Evolutionary conservation across 345 rosid species (phyloP), one percentile per base, ranked within the genome.

Genomic region (Viola odorata): DNA sequence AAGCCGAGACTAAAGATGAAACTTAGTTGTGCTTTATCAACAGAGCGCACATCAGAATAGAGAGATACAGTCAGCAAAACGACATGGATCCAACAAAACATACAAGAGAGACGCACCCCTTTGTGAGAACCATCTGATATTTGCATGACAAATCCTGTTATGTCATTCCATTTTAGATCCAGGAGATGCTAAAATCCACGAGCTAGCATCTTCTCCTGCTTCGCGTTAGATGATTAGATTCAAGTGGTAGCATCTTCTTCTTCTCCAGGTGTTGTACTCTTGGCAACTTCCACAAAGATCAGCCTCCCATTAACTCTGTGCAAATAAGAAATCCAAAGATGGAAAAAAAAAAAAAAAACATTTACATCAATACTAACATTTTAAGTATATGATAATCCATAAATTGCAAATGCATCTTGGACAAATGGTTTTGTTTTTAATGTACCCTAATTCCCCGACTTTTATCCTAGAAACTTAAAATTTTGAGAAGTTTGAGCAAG

Each of bases 271-370:
- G n/a, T 47, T 9, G 55, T 60, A 45, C 50, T 57, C 50, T 81
- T 78, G 6, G 76, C 84, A 54, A 63, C 66, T 75, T 85, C 87
- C 4, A 81, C 85, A 16, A 75, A 78, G 53, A 80, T 75, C 37
- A 78, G 67, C 59, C 76, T 72, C 41, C 79, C 80, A 44, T 74
- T 36, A 32, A 81, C 62, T 81, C 87, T 83, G 77, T 7, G 13
- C 11, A 6, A n/a, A 10, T 47, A 11, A 23, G 2, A 23, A 23
- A 23, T 23, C 32, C 32, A 23, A 15, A 63, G 72, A n/a, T 15
- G 48, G 41, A 45, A 56, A 9, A n/a, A 39, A 15, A 38, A 15
- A 3, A 3, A 37, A 9, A 7, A 3, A 32, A 52, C 7, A 23
- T 8, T 9, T 37, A 53, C 32, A 23, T 23, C 32, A 23, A 32